These are phyloP conservation scores for Neoboletus brunneissimus DNA, from an alignment of 768 basidiomycete genomes.

Conservation along the genomic window DNA sequence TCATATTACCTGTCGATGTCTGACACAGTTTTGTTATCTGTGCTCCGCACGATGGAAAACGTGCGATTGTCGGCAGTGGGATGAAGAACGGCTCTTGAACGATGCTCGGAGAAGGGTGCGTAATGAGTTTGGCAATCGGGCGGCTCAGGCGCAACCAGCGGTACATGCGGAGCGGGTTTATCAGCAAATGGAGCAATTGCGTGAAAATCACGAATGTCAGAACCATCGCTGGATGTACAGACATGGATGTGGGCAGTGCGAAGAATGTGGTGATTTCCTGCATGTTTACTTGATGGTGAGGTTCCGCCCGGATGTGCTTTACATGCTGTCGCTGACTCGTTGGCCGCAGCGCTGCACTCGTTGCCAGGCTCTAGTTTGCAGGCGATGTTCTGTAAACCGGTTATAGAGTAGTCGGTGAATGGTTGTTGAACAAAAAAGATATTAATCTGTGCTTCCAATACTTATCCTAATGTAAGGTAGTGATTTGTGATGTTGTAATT, in stretches of 20 bases:
- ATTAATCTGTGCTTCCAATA: not conserved
- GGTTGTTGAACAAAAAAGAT: not conserved
- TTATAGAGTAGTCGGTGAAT: slow-evolving; percentile 12
- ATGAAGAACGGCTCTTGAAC: slow-evolving; percentile 42
- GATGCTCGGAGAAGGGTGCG: slow-evolving; percentile 25
- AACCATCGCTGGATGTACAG: slow-evolving; percentile 45
- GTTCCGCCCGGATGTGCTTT: not conserved
- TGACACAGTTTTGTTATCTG: slow-evolving; percentile 59
- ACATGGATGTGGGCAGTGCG: slow-evolving; percentile 43
- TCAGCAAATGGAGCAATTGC: slow-evolving; percentile 35
- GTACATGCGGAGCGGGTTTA: slow-evolving; percentile 19
- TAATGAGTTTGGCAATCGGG: slow-evolving; percentile 22
- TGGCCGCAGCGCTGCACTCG: slow-evolving; percentile 19
- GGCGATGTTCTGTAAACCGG: slow-evolving; percentile 28
- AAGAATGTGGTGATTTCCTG: slow-evolving; percentile 42
- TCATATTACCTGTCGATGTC: slow-evolving; percentile 58
- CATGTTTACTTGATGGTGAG: slow-evolving; percentile 47
- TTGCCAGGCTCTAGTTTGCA: slow-evolving; percentile 27
- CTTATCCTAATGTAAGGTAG: not conserved
- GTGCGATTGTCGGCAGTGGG: slow-evolving; percentile 63
- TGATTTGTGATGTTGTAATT: not conserved
- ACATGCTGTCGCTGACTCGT: not conserved
- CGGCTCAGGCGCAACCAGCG: slow-evolving; percentile 13
- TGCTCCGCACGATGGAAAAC: slow-evolving; percentile 63
- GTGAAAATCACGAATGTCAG: slow-evolving; percentile 54